A percentile compares a stretch with the other conserved stretches of the same genome.
phyloP scores from a whole-genome alignment of 2,329 filamentous ascomycete species.

The Dothidotthia symphoricarpi region DNA sequence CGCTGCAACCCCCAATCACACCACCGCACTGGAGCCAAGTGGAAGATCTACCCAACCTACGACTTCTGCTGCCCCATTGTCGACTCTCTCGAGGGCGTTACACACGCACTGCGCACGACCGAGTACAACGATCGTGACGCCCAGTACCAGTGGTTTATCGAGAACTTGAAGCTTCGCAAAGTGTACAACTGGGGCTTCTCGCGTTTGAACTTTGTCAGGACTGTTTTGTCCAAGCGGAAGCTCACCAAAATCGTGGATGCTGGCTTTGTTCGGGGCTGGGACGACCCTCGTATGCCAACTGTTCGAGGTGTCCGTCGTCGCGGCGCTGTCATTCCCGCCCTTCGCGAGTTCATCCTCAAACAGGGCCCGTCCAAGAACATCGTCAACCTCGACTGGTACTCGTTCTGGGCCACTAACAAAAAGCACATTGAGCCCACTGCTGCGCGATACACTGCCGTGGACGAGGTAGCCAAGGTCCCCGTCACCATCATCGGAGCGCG shows the following conservation, averaged over 20 bases:
- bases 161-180: conserved; percentile 68
- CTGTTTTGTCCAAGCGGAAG: conserved; percentile 82
- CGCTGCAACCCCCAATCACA: conserved; percentile 76
- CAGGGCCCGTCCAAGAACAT: conserved; percentile 83
- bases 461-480: conserved; percentile 68
- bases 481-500: conserved; percentile 66
- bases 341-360: conserved; percentile 80
- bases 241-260: conserved; percentile 78
- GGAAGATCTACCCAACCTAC: conserved; percentile 87
- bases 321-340: conserved; percentile 74
- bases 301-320: conserved; percentile 75
- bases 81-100: conserved; percentile 77
- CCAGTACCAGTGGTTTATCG: conserved; percentile 83
- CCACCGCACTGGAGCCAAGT: conserved; percentile 74
- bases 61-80: conserved; percentile 83
- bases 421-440: conserved; percentile 53
- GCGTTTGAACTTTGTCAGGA: conserved; percentile 79
- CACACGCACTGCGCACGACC: conserved; percentile 77
- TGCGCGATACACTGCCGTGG: conserved; percentile 56
- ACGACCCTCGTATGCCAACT: conserved; percentile 83
- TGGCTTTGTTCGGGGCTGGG: conserved; percentile 78
- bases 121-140: conserved; percentile 86
- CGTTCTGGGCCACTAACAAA: conserved; percentile 56
- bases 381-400: conserved; percentile 79
- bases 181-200: conserved; percentile 86